Evolutionary conservation across 1,284 basidiomycete genomes (phyloP), one percentile per base, ranked within the genome.

Genomic region (Macrocybe sp.): DNA sequence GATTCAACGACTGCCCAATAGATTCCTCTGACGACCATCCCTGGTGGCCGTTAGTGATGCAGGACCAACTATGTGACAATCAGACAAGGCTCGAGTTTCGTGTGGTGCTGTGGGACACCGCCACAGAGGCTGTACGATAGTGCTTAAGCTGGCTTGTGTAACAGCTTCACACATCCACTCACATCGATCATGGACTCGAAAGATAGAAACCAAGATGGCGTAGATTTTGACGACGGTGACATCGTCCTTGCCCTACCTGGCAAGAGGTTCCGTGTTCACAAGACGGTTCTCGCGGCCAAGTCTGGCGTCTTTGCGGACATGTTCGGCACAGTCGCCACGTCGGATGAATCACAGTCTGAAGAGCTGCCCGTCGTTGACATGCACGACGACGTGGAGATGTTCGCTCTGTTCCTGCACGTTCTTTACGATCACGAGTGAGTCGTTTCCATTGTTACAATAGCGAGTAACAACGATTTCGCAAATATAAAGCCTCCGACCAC

Each of bases 251-350:
- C 36, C 3, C 36, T 44, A 8, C 16, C 40, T 4, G 16, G 38
- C 6, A 44, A 37, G 33, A 47, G 22, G 31, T 53, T 45, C 46
- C 22, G 47, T 4, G 46, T 52, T 3, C 42, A 51, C 34, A 51
- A 41, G 36, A 45, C 30, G 6, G 16, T 48, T 30, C 39, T 52
- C 16, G 42, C 16, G 29, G 41, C 47, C 2, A 50, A 45, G 30
- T 48, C 39, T 7, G 45, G 46, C 10, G 39, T 51, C 33, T 47
- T 53, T 29, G 44, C 47, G n/a, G 45, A 53, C 30, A 32, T 55
- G 38, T 51, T 52, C n/a, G 37, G 39, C 3, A 34, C 44, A 11
- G 22, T 22, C 22, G 52, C 30, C 10, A 37, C 22, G 14, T 39
- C 39, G 45, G 37, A 42, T 45, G 41, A 46, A 11, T 12, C 22